These are phyloP conservation scores for Populus hybrid DNA, from an alignment of 441 rosid genomes.

Conservation along the genomic window DNA sequence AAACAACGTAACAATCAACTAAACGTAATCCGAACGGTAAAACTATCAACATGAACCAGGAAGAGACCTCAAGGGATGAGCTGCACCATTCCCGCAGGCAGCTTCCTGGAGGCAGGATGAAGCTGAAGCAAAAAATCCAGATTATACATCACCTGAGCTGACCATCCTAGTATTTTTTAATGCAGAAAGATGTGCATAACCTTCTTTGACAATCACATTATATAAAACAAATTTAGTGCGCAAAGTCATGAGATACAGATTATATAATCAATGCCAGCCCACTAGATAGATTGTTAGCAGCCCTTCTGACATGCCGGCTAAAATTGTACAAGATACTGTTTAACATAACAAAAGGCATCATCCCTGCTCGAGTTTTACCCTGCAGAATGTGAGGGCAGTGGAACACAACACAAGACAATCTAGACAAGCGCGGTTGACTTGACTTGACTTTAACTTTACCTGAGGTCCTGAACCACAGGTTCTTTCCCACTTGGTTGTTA, in stretches of 20 bases:
- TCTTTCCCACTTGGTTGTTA: too few species aligned
- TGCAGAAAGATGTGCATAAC: not conserved
- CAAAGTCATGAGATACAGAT: not conserved
- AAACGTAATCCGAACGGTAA: not conserved
- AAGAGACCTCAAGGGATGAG: not conserved
- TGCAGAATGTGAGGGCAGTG: too few species aligned
- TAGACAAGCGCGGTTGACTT: too few species aligned
- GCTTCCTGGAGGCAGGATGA: not conserved
- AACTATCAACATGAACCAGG: not conserved
- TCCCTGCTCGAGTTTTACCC: too few species aligned
- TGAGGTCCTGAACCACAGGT: too few species aligned
- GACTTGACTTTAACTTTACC: too few species aligned
- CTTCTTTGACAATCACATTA: not conserved
- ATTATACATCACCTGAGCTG: not conserved
- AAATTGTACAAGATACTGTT: too few species aligned
- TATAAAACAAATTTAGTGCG: not conserved
- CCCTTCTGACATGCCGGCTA: too few species aligned
- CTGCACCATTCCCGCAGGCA: not conserved
- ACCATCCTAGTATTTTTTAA: not conserved
- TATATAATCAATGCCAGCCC: constrained; percentile 4
- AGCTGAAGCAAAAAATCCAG: not conserved
- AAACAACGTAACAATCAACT: not conserved
- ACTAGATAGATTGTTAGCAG: too few species aligned
- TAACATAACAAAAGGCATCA: too few species aligned
- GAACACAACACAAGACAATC: too few species aligned